Base-by-base conservation (phyloP, 148 eudicot genomes). In the Chenopodium album region DNA sequence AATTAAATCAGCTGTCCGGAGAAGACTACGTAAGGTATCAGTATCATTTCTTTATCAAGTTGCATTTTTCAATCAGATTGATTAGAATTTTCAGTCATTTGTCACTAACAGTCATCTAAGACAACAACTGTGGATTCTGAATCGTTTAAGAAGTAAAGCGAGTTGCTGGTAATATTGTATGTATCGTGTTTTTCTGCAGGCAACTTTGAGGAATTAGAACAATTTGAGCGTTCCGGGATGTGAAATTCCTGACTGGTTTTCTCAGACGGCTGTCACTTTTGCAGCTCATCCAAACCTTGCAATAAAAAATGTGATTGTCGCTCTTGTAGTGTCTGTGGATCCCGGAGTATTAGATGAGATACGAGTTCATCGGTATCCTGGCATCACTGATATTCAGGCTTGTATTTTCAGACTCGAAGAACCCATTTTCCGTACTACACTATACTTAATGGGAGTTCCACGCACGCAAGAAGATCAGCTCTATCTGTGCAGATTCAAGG, bases 241-340 rank as follows among this genome's bases (percentile, higher is more conserved):
- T 41, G 52, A 76, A 75, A 90, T 91, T 54, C 94, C 94, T 8
- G 86, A 77, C n/a, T 91, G 92, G 92, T 87, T 91, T 86, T 80
- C 85, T 82, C 82, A 41, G 32, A 70, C 48, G 29, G 79, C 48
- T 48, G 81, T 90, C 16, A 71, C 37, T 48, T 92, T 86, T 47
- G 46, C 74, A 41, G 50, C 81, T 81, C 88, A 59, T 71, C 88
- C 59, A 74, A 86, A 92, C 83, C 75, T 71, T 59, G 84, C 75
- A 64, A 78, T 92, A 54, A 84, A 85, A 86, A 83, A 83, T 73
- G 85, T 90, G 54, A 76, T 92, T 32, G 71, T 92, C 9, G 87
- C 86, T 47, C 83, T 83, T n/a, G 85, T 90, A 22, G 68, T 92
- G 76, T 89, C 93, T 4, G 85, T 89, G 76, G 73, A 90, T 72